phyloP scores from a whole-genome alignment of 495 filamentous ascomycete genomes.

The Lasiosphaeriaceae sp. region DNA sequence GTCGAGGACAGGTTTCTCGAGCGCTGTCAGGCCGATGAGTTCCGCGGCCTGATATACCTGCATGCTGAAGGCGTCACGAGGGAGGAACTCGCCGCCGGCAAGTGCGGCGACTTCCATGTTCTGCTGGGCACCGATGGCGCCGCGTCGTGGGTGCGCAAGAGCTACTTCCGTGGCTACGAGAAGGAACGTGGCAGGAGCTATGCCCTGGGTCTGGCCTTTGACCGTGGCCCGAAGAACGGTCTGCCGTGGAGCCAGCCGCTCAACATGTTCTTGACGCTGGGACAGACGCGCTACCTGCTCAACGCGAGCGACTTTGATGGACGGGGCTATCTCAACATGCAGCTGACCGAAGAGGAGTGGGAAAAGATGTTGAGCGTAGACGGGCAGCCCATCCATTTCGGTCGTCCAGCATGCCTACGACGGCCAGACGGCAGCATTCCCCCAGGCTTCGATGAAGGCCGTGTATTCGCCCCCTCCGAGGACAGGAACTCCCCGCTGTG shows the following conservation, averaged over 20 bases:
- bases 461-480: conserved; percentile 32
- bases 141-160: conserved; percentile 30
- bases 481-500: conserved; percentile 28
- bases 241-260: conserved; percentile 37
- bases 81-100: conserved; percentile 26
- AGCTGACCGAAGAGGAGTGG: conserved; percentile 39
- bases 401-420: conserved; percentile 29
- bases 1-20: conserved; percentile 36
- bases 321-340: conserved; percentile 38
- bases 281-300: conserved; percentile 36
- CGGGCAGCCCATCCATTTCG: conserved; percentile 34
- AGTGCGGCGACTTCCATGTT: conserved; percentile 37
- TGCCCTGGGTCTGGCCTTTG: conserved; percentile 35
- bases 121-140: conserved; percentile 36
- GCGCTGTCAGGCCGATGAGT: conserved; percentile 30
- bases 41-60: conserved; percentile 30
- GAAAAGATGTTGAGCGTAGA: conserved; percentile 34
- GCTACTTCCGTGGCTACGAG: conserved; percentile 37
- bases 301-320: conserved; percentile 37
- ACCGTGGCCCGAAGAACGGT: conserved; percentile 26
- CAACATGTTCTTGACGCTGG: conserved; percentile 38
- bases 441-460: conserved; percentile 24
- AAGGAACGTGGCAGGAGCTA: conserved; percentile 36
- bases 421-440: conserved; percentile 28
- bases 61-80: conserved; percentile 31